A percentile compares a stretch with the other conserved stretches of the same genome.
phyloP scores from a whole-genome alignment of 2,329 filamentous ascomycete species.

The Incumbomyces lentus region DNA sequence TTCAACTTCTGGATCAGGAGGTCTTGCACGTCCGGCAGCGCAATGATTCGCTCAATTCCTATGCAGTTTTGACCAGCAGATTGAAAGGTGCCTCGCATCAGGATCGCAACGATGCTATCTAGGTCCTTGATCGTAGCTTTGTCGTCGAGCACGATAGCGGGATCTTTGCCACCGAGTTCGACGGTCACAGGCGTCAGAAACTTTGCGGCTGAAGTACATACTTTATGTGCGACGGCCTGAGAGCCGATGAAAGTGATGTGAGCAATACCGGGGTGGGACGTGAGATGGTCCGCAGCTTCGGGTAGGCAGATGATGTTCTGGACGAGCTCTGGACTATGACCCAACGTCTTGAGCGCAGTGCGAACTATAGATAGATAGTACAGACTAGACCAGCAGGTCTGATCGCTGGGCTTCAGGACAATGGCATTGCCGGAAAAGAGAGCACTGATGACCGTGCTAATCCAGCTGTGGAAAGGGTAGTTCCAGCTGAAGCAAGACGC shows the following conservation, averaged over 20 bases:
- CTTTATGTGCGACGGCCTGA: constrained; percentile 72
- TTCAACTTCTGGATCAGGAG: constrained; percentile 59
- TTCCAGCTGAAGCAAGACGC: constrained; percentile 95
- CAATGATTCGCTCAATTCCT: constrained; percentile 87
- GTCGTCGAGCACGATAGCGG: constrained; percentile 80
- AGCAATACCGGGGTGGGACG: constrained; percentile 69
- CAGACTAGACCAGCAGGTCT: constrained; percentile 80
- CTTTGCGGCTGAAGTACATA: constrained; percentile 76
- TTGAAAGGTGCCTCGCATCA: constrained; percentile 90
- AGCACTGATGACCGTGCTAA: constrained; percentile 80
- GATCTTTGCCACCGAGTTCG: constrained; percentile 91
- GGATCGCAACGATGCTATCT: constrained; percentile 63
- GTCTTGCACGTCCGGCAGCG: constrained; percentile 64
- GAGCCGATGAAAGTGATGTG: constrained; percentile 97
- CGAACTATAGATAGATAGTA: constrained; percentile 75
- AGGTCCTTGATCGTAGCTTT: constrained; percentile 48
- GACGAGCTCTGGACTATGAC: constrained; percentile 69
- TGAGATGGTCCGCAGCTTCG: constrained; percentile 66
- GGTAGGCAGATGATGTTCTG: constrained; percentile 86
- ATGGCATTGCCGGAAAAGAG: constrained; percentile 88
- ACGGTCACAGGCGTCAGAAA: constrained; percentile 78
- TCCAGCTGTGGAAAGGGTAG: constrained; percentile 89
- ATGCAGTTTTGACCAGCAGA: constrained; percentile 89
- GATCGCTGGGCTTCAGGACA: constrained; percentile 87
- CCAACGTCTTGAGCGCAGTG: constrained; percentile 69